Evolutionary conservation across 1,284 basidiomycete species (phyloP).

Genomic region (Cryptococcus neoformans): DNA sequence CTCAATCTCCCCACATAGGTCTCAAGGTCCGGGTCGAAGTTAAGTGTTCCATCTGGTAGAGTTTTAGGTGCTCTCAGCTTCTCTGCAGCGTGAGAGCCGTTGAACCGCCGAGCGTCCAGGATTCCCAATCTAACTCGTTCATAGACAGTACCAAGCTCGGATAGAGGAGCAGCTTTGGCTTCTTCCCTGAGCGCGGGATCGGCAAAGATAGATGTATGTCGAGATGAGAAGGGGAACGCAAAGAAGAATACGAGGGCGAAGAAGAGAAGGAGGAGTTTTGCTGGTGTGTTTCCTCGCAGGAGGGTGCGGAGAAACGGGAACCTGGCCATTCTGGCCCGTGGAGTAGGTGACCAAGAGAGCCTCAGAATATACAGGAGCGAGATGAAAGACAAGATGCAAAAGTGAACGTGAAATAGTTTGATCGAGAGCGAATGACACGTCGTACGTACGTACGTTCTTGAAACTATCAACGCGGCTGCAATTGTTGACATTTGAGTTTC

Average conservation of each 20-base stretch:
- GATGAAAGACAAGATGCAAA: too few species aligned
- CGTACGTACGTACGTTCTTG: too few species aligned
- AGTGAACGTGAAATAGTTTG: too few species aligned
- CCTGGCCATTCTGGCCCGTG: not conserved
- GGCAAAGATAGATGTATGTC: not conserved
- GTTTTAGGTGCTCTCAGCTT: conserved; percentile 8
- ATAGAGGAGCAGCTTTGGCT: conserved; percentile 1
- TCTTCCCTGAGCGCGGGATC: not conserved
- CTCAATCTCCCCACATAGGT: conserved; percentile 6
- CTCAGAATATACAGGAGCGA: too few species aligned
- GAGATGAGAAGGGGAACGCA: conserved; percentile 2
- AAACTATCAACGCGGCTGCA: too few species aligned
- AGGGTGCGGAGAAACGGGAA: conserved; percentile 1
- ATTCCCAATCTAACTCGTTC: conserved; percentile 5
- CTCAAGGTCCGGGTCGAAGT: conserved; percentile 4
- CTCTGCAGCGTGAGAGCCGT: conserved; percentile 1
- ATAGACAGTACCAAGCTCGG: conserved; percentile 9
- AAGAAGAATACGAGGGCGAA: conserved; percentile 10
- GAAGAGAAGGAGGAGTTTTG: conserved; percentile 12
- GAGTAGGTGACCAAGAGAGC: too few species aligned
- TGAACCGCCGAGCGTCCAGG: conserved; percentile 3
- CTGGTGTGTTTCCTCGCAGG: conserved; percentile 1
- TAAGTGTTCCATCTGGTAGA: conserved; percentile 9
- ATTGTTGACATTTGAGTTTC: too few species aligned
- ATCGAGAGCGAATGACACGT: too few species aligned